Conservation (phyloP, 1,139 yeast genomes). For the Meyerozyma carpophila region DNA sequence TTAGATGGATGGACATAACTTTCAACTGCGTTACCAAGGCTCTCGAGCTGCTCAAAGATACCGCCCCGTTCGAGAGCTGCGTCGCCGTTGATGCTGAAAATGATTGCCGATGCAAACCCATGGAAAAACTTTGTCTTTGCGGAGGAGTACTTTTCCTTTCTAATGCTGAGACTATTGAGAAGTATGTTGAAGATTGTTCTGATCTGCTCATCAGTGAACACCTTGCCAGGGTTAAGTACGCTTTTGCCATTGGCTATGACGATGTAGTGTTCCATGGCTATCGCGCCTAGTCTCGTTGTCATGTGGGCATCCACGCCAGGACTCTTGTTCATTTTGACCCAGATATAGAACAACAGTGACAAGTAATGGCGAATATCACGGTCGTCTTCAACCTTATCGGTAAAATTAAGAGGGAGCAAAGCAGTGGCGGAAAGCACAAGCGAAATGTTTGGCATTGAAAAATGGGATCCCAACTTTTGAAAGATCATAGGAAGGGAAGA, state of each 20-base stretch:
- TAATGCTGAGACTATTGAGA: conserved; percentile 48
- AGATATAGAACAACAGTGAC: conserved; percentile 66
- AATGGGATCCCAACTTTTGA: conserved; percentile 38
- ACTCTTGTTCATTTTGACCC: conserved; percentile 59
- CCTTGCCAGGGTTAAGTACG: conserved; percentile 15
- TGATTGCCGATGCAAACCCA: conserved; percentile 58
- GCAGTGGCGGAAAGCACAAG: conserved; percentile 54
- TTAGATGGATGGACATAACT: conserved; percentile 93
- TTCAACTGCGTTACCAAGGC: conserved; percentile 63
- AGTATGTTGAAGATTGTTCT: conserved; percentile 52
- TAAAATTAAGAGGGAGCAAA: conserved; percentile 41
- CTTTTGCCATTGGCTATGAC: neutral
- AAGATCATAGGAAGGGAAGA: conserved; percentile 33
- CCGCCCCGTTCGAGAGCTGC: conserved; percentile 35
- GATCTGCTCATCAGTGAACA: conserved; percentile 55
- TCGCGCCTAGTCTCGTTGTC: conserved; percentile 59
- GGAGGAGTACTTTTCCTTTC: conserved; percentile 34
- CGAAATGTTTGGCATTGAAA: conserved; percentile 56
- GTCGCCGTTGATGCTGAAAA: conserved; percentile 59
- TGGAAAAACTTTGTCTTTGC: conserved; percentile 42
- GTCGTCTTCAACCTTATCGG: conserved; percentile 19
- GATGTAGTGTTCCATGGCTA: conserved; percentile 38
- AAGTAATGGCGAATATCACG: conserved; percentile 50
- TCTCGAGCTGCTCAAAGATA: conserved; percentile 48
- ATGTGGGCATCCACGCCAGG: conserved; percentile 62